Evolutionary conservation across 495 filamentous ascomycete genomes (phyloP).

Genomic region (Penicillium coffeae): DNA sequence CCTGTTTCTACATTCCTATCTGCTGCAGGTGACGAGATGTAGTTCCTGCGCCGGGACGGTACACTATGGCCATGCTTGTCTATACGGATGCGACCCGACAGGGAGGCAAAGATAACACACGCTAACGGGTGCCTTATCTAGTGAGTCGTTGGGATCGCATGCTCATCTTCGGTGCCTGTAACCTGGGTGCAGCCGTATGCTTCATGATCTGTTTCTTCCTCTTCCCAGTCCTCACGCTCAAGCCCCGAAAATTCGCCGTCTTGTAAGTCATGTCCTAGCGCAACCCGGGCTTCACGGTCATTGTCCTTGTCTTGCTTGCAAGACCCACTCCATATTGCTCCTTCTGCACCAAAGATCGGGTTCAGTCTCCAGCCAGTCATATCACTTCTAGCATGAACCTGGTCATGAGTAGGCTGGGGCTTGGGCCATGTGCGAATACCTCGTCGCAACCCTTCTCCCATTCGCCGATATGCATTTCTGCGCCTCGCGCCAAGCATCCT

Average conservation of each 20-base stretch:
- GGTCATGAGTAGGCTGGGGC: slow-evolving; percentile 20
- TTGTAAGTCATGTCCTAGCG: slow-evolving; percentile 64
- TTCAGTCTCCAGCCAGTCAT: slow-evolving; percentile 10
- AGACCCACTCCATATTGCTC: background rate
- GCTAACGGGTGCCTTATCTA: slow-evolving; percentile 40
- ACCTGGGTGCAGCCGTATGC: slow-evolving; percentile 82
- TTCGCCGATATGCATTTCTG: slow-evolving; percentile 12
- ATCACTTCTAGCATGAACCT: slow-evolving; percentile 11
- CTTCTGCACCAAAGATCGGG: background rate
- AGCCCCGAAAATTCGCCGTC: slow-evolving; percentile 90
- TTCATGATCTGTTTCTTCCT: slow-evolving; percentile 90
- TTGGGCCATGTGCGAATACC: slow-evolving; percentile 23
- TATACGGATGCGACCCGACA: slow-evolving; percentile 16
- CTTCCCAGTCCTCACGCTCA: slow-evolving; percentile 72
- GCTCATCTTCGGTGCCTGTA: slow-evolving; percentile 87
- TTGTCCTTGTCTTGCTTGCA: slow-evolving; percentile 1
- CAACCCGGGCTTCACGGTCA: slow-evolving; percentile 3
- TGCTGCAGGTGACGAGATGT: slow-evolving; percentile 34
- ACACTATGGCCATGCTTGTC: slow-evolving; percentile 22
- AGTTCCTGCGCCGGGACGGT: slow-evolving; percentile 41
- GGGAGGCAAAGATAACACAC: slow-evolving; percentile 6
- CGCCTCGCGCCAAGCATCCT: slow-evolving; percentile 23
- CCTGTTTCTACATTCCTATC: slow-evolving; percentile 9
- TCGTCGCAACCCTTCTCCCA: slow-evolving; percentile 1
- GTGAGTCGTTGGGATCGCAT: slow-evolving; percentile 97